Conservation (phyloP, 345 rosid genomes). For the Euclidium syriacum region DNA sequence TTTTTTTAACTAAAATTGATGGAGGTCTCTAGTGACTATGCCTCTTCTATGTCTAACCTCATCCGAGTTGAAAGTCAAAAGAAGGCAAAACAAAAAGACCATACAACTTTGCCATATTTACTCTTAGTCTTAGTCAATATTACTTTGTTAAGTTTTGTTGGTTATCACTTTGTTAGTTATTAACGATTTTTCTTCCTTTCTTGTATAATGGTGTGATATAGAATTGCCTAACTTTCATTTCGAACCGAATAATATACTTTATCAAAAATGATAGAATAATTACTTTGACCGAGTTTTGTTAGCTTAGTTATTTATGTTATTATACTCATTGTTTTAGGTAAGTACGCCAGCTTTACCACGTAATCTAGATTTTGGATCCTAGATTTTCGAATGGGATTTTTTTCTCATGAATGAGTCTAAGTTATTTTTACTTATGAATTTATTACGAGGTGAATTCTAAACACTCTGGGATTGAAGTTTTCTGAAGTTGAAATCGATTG, state of each 20-base stretch:
- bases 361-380: too few relatives aligned
- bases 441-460: too few relatives aligned
- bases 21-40: background rate
- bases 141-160: background rate
- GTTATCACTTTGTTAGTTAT: slow-evolving; percentile 6
- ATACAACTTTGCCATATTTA: background rate
- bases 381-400: too few relatives aligned
- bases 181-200: slow-evolving; percentile 11
- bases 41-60: slow-evolving; percentile 2
- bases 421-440: too few relatives aligned
- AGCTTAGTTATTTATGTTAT: background rate
- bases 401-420: too few relatives aligned
- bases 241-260: background rate
- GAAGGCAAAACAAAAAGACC: background rate
- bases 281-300: background rate
- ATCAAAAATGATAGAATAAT: background rate
- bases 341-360: too few relatives aligned
- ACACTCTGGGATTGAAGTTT: too few relatives aligned
- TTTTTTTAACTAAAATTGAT: too few relatives aligned
- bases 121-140: background rate
- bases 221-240: background rate
- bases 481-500: too few relatives aligned
- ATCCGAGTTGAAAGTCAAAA: background rate
- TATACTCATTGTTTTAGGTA: too few relatives aligned
- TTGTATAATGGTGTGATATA: background rate